Percentiles rank a stretch among this genome's conserved stretches.
Evolutionary conservation across 2,329 filamentous ascomycete genomes (phyloP).

Genomic region (Chaetothyriales sp.): DNA sequence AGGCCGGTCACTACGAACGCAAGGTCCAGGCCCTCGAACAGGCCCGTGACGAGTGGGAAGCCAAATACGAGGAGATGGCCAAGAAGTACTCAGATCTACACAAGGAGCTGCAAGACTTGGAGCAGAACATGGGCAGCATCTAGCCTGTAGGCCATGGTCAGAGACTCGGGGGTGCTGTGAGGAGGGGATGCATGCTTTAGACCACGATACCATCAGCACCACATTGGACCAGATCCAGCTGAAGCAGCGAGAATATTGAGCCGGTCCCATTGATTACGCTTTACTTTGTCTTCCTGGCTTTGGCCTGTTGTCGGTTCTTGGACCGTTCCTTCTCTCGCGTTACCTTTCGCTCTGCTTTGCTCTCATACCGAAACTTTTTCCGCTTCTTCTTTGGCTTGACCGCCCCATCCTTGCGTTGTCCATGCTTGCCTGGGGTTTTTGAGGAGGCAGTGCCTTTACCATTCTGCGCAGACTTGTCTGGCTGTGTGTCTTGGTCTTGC

Average conservation of each 20-base stretch:
- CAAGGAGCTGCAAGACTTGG: constrained; percentile 85
- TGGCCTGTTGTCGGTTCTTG: constrained; percentile 55
- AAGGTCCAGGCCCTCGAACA: constrained; percentile 94
- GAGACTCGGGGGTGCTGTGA: neutral
- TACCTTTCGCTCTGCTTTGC: constrained; percentile 60
- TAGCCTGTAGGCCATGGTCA: constrained; percentile 31
- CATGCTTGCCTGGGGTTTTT: constrained; percentile 37
- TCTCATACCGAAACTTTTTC: constrained; percentile 85
- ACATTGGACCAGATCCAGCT: constrained; percentile 2
- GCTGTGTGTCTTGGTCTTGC: constrained; percentile 20
- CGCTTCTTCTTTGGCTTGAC: constrained; percentile 62
- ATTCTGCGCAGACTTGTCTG: constrained; percentile 5
- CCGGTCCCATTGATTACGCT: neutral
- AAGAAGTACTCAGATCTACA: constrained; percentile 72
- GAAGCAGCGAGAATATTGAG: neutral
- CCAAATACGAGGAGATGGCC: constrained; percentile 94
- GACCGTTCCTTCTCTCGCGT: constrained; percentile 47
- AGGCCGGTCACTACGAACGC: constrained; percentile 97
- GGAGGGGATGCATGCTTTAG: neutral
- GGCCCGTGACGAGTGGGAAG: constrained; percentile 85
- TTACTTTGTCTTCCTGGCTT: neutral
- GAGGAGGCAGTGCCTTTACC: constrained; percentile 15
- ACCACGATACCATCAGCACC: constrained; percentile 14
- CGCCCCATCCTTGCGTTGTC: constrained; percentile 18
- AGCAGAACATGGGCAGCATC: constrained; percentile 83